Evolutionary conservation across 768 basidiomycete species (phyloP), one percentile per base, ranked within the genome.

Genomic region (Kwoniella shandongensis): DNA sequence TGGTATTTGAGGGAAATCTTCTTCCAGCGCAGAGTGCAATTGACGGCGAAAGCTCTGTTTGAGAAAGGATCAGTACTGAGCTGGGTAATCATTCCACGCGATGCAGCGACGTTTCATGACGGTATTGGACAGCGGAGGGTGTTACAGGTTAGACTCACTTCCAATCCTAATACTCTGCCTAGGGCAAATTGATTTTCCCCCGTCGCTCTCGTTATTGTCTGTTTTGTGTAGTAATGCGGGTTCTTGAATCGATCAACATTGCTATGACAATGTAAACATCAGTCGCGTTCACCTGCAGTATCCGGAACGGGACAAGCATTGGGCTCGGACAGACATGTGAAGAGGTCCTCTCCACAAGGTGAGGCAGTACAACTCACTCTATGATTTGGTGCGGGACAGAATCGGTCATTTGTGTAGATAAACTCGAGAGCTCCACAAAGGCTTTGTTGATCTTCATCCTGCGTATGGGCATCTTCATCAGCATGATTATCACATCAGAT

Each of bases 181-280:
- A 70, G 51, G 22, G 68, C 62, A 55, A 70, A 68, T 41, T 73
- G 71, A 36, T 67, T 73, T 58, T 70, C 68, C 12, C 68, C 68
- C 13, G 64, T 62, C 4, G 68, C 68, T 20, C 66, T 32, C 4
- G 62, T 53, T 13, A 73, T 65, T 6, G 63, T 51, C 18, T 51
- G 70, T 30, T 68, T 70, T 15, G 71, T 73, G 35, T 68, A 66
- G 2, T 41, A 18, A 54, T 73, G 71, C 3, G 71, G 68, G 45
- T 73, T 73, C 23, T 61, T 49, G 54, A 62, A 60, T 17, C 35
- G n/a, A 44, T 72, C 70, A 29, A 72, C 51, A 18, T 59, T 48
- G 8, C 70, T 72, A 36, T 4, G 20, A 36, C n/a, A n/a, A n/a
- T n/a, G n/a, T n/a, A n/a, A n/a, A n/a, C n/a, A n/a, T n/a, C n/a